Evolutionary conservation across 805 yeast species (phyloP).

Genomic region (Kazachstania martiniae): DNA sequence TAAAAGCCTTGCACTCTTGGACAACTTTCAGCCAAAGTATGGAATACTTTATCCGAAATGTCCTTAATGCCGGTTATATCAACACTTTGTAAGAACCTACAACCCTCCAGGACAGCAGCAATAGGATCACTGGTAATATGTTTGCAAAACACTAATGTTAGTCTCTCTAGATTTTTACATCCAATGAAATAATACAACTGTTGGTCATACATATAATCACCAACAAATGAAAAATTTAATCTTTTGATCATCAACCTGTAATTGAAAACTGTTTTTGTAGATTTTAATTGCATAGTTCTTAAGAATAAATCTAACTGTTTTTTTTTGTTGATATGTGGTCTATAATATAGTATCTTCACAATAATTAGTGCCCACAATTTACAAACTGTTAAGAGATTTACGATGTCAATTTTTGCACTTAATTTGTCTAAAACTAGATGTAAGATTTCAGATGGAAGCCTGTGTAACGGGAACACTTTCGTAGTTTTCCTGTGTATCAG

Average conservation of each 20-base stretch:
- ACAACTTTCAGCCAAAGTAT: constrained; percentile 59
- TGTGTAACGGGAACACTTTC: constrained; percentile 20
- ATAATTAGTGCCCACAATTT: constrained; percentile 69
- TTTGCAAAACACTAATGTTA: constrained; percentile 75
- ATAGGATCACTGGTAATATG: constrained; percentile 52
- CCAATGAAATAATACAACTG: constrained; percentile 50
- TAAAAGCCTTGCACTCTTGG: constrained; percentile 77
- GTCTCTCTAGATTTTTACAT: constrained; percentile 70
- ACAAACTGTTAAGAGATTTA: constrained; percentile 60
- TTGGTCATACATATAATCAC: constrained; percentile 54
- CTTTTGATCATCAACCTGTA: constrained; percentile 64
- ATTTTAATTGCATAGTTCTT: constrained; percentile 20
- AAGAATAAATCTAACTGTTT: constrained; percentile 37
- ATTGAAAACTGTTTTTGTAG: constrained; percentile 45
- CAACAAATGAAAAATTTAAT: constrained; percentile 67
- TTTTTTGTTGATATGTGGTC: constrained; percentile 61
- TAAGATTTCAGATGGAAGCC: constrained; percentile 45
- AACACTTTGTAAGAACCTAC: constrained; percentile 67
- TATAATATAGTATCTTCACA: constrained; percentile 75
- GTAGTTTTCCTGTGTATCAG: background rate
- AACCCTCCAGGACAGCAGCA: constrained; percentile 47
- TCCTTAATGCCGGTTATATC: constrained; percentile 74
- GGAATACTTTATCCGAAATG: constrained; percentile 58
- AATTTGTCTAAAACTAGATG: constrained; percentile 56
- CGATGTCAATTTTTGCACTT: constrained; percentile 48